Evolutionary conservation across 2,329 filamentous ascomycete species (phyloP).

Genomic region (Dothiorella sarmentorum): DNA sequence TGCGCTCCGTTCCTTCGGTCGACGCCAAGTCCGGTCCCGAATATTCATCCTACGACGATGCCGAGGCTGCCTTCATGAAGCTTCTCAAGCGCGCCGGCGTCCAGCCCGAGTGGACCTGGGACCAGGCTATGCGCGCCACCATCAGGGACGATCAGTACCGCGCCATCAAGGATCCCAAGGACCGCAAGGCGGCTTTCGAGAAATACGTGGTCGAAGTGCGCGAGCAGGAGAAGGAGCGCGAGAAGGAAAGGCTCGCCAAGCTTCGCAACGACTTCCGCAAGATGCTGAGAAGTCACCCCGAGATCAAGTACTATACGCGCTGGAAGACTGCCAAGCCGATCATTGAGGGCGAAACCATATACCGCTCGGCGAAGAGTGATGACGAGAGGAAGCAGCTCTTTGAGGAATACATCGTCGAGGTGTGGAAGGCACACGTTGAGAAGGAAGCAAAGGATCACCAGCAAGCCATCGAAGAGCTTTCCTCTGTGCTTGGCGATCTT

Average conservation of each 20-base stretch:
- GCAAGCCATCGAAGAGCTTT: constrained; percentile 79
- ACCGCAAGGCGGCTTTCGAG: constrained; percentile 86
- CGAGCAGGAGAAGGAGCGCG: constrained; percentile 87
- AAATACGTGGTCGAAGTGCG: constrained; percentile 91
- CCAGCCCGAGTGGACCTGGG: constrained; percentile 89
- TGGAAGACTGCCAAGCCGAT: constrained; percentile 96
- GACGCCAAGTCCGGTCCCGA: constrained; percentile 53
- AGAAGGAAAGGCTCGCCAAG: constrained; percentile 89
- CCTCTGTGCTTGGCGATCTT: constrained; percentile 72
- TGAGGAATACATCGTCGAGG: constrained; percentile 83
- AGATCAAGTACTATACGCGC: constrained; percentile 94
- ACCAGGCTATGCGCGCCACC: constrained; percentile 78
- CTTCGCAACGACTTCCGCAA: constrained; percentile 89
- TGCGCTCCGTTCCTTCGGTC: constrained; percentile 27
- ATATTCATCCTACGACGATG: constrained; percentile 68
- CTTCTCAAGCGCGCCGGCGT: constrained; percentile 80
- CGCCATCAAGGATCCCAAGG: constrained; percentile 86
- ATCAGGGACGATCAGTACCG: constrained; percentile 92
- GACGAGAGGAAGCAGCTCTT: constrained; percentile 85
- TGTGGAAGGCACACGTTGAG: constrained; percentile 78
- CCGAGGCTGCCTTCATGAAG: constrained; percentile 89
- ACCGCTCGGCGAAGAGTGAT: constrained; percentile 85
- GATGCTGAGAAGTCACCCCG: constrained; percentile 93
- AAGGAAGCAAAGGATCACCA: constrained; percentile 69
- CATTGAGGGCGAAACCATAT: constrained; percentile 92